Conservation (phyloP, 306 rosid genomes). For the Benincasa hispida region DNA sequence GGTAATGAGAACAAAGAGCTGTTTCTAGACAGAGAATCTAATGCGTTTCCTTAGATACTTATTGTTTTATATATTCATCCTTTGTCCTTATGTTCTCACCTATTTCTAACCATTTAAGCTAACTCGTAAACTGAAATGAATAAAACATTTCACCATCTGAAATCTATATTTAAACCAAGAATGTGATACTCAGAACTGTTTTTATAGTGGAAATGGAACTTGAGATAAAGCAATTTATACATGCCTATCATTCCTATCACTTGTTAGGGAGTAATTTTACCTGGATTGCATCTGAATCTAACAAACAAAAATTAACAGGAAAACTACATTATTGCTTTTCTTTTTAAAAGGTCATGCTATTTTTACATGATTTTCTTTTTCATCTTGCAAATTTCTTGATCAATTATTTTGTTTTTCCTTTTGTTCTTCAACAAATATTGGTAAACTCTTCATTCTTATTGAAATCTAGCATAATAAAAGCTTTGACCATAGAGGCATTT, state of each 20-base stretch:
- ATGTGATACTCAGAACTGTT: not conserved
- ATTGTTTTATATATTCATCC: not conserved
- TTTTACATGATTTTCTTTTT: not conserved
- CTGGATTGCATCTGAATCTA: not conserved
- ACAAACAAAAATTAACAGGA: not conserved
- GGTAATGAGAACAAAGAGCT: constrained; percentile 34
- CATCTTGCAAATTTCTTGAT: not conserved
- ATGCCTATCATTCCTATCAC: not conserved
- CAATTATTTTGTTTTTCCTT: not conserved
- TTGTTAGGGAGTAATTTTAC: not conserved
- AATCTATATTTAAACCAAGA: not conserved
- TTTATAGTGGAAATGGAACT: not conserved
- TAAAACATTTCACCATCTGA: not conserved
- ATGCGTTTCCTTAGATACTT: not conserved
- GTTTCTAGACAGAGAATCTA: constrained; percentile 8
- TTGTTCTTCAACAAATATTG: not conserved
- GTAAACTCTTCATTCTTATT: not conserved
- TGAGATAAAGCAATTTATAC: not conserved
- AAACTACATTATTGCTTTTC: not conserved
- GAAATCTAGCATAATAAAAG: not conserved
- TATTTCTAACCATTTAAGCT: not conserved
- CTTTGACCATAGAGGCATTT: not conserved
- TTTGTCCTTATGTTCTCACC: not conserved
- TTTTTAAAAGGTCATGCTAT: not conserved
- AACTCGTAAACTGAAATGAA: constrained; percentile 3